Conservation (phyloP, 129 eudicot genomes). For the Saussurea involucrata region DNA sequence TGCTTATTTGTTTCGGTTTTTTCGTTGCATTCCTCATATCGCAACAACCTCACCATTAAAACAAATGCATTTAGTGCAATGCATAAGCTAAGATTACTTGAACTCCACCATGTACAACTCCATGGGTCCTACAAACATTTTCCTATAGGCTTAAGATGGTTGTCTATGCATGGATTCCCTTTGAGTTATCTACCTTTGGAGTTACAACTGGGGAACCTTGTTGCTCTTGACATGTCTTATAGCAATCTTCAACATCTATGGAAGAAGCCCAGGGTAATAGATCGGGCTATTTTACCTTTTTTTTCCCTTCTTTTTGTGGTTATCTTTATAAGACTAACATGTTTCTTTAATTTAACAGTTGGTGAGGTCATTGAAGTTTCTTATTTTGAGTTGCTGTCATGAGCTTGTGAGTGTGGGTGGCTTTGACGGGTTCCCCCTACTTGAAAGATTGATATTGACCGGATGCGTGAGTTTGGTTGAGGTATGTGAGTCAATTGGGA, state of each 20-base stretch:
- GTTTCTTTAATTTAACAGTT: not conserved
- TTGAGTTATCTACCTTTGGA: constrained; percentile 17
- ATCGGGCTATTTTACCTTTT: not conserved
- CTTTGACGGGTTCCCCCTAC: constrained; percentile 8
- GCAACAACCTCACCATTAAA: not conserved
- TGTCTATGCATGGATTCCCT: constrained; percentile 33
- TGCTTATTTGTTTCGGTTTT: not conserved
- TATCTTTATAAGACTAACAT: not conserved
- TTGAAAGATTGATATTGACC: not conserved
- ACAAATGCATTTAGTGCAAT: constrained; percentile 15
- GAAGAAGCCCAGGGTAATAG: not conserved
- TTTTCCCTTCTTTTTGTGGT: not conserved
- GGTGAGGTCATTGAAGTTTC: not conserved
- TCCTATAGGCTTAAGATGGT: constrained; percentile 28
- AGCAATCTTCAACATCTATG: not conserved
- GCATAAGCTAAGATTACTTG: constrained; percentile 15
- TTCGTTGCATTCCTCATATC: not conserved
- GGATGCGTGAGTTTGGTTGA: not conserved
- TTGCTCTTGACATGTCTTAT: not conserved
- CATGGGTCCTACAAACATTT: constrained; percentile 14
- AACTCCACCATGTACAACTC: constrained; percentile 21
- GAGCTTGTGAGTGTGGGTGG: constrained; percentile 11
- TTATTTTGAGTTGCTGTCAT: not conserved
- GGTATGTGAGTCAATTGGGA: constrained; percentile 4
- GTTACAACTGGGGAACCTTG: constrained; percentile 2